Base-by-base conservation (phyloP, 805 yeast species). In the Sporopachydermia quercuum region DNA sequence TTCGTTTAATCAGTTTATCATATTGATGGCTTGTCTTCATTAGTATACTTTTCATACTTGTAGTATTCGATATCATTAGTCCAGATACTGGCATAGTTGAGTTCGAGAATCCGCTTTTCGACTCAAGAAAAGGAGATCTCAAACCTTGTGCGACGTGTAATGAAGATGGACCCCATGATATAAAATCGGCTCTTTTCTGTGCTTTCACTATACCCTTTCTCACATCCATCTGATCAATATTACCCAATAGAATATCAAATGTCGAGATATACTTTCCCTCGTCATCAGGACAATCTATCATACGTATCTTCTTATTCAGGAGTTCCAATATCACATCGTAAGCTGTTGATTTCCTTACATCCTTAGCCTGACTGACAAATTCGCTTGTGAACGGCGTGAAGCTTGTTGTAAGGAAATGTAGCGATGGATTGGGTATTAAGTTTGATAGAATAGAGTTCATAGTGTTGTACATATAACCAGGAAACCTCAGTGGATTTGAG, bases 381-480 rank as follows among this genome's bases (percentile, higher is more conserved):
- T 80, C 84, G 34, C 49, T 51, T 4, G 80, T 56, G 55, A 75
- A 81, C n/a, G 91, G 91, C 1, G 87, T 74, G 51, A 74, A 81
- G 42, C 84, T 70, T 5, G 91, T 78, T 37, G 70, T 66, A 11
- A 81, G 51, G 50, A 82, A 84, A 56, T 85, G 94, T 47, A 81
- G 62, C 36, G 79, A 79, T 1, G 94, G 94, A 0, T 85, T 78
- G 2, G 96, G 96, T 2, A 91, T 72, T 47, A 91, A 58, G 1
- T 89, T 74, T 1, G 96, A 77, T 38, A 85, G 58, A 14, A 91
- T 74, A 38, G 93, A 78, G 34, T 86, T 82, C 47, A 81, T 61
- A 3, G 94, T 84, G 52, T 80, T 82, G 65, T 83, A 87, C 71
- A 86, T 78, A 60, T 85, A 85, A 37, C 91, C 78, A 3, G 98